Conservation (phyloP, 2,329 filamentous ascomycete genomes). For the Colletotrichum euphorbiae region DNA sequence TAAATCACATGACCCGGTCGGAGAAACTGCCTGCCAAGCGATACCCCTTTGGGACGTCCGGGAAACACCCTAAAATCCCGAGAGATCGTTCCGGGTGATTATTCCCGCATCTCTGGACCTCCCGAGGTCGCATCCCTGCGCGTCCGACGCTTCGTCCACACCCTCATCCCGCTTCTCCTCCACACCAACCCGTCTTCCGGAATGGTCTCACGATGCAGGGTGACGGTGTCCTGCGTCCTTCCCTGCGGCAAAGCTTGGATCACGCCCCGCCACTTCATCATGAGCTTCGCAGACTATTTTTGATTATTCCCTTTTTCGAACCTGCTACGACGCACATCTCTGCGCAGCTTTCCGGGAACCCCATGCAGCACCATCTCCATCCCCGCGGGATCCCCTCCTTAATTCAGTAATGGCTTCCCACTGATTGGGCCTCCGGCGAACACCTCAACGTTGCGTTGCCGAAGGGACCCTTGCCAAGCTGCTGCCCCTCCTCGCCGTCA, state of each 20-base stretch:
- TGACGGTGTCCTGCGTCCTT: slow-evolving; percentile 17
- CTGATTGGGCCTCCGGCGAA: slow-evolving; percentile 26
- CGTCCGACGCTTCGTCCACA: slow-evolving; percentile 21
- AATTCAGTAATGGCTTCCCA: slow-evolving; percentile 29
- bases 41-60: neutral
- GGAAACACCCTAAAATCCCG: neutral
- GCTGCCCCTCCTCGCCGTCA: neutral
- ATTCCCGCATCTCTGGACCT: neutral
- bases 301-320: slow-evolving; percentile 33
- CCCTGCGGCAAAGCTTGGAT: slow-evolving; percentile 28
- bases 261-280: slow-evolving; percentile 30
- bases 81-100: neutral
- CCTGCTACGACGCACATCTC: neutral
- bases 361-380: slow-evolving; percentile 10
- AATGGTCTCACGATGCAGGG: slow-evolving; percentile 17
- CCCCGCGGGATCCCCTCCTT: slow-evolving; percentile 33
- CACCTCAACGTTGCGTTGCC: slow-evolving; percentile 11
- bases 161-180: slow-evolving; percentile 21
- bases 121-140: slow-evolving; percentile 30
- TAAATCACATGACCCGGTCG: neutral
- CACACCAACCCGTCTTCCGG: slow-evolving; percentile 13
- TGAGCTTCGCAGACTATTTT: slow-evolving; percentile 36
- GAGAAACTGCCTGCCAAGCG: fast-evolving
- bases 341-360: neutral
- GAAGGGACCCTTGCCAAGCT: slow-evolving; percentile 17